These are phyloP conservation scores for Cyclostephanos invisitatus DNA, from an alignment of 108 stramenopile species.

Conservation along the genomic window DNA sequence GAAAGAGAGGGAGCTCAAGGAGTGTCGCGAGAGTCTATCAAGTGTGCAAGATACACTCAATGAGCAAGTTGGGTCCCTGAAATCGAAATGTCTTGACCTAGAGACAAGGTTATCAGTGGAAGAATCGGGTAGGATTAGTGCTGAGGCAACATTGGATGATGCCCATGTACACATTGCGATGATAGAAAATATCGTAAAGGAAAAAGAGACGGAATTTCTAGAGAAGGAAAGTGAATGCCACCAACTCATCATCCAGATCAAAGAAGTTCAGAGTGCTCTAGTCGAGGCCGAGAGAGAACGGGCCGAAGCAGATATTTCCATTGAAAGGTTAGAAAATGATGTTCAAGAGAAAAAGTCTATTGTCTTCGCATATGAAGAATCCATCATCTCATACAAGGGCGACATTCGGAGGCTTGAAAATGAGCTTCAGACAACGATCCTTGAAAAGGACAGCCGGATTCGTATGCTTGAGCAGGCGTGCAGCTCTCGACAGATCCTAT, in stretches of 20 bases:
- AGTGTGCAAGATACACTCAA: constrained; percentile 11
- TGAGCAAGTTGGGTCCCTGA: constrained; percentile 15
- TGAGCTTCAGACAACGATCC: constrained; percentile 22
- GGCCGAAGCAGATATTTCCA: constrained; percentile 15
- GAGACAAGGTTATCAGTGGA: constrained; percentile 12
- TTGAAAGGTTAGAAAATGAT: constrained; percentile 17
- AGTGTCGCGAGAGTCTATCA: not conserved
- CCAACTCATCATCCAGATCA: constrained; percentile 15
- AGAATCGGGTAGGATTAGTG: constrained; percentile 5
- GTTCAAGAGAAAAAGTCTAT: constrained; percentile 16
- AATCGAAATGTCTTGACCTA: constrained; percentile 3
- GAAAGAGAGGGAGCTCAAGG: constrained; percentile 30
- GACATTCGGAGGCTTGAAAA: constrained; percentile 27
- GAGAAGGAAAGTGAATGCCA: constrained; percentile 30
- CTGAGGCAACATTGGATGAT: constrained; percentile 28
- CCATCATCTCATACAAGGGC: constrained; percentile 29
- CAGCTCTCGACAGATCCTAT: constrained; percentile 26
- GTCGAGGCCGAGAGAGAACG: constrained; percentile 29
- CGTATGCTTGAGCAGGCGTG: constrained; percentile 29
- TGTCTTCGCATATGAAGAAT: constrained; percentile 33
- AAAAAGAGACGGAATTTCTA: constrained; percentile 25
- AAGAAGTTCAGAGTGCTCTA: constrained; percentile 31
- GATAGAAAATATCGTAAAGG: constrained; percentile 21
- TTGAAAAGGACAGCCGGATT: constrained; percentile 33
- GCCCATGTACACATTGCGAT: constrained; percentile 21